Evolutionary conservation across 2,329 filamentous ascomycete species (phyloP).

Genomic region (Pseudophaeomoniella oleicola): DNA sequence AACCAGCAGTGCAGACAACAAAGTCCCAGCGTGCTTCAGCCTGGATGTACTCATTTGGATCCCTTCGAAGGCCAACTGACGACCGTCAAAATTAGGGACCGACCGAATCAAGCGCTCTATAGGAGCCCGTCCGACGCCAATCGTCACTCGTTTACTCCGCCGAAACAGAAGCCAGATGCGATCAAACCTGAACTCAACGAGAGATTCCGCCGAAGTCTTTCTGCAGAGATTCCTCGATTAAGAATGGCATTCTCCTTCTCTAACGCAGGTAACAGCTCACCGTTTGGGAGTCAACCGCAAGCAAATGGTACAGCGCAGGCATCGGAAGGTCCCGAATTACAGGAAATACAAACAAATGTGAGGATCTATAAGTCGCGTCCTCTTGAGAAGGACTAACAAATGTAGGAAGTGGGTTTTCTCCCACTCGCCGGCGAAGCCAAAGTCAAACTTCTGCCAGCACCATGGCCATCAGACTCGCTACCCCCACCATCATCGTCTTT

Average conservation of each 20-base stretch:
- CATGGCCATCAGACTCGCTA: constrained; percentile 56
- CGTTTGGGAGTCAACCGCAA: constrained; percentile 25
- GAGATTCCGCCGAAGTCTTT: constrained; percentile 21
- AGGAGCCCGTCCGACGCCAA: constrained; percentile 27
- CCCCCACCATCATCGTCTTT: constrained; percentile 70
- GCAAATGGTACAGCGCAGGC: constrained; percentile 17
- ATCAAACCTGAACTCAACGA: constrained; percentile 18
- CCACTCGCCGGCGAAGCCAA: constrained; percentile 68
- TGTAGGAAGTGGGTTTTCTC: constrained; percentile 62
- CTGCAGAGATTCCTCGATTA: constrained; percentile 20
- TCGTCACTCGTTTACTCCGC: constrained; percentile 26
- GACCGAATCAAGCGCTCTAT: constrained; percentile 23
- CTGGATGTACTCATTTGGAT: not conserved
- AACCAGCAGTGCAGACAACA: not conserved
- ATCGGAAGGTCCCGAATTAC: constrained; percentile 50
- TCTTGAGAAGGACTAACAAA: too few relatives aligned
- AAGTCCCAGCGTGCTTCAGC: not conserved
- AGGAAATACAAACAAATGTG: constrained; percentile 73
- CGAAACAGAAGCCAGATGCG: constrained; percentile 22
- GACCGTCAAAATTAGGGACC: constrained; percentile 28
- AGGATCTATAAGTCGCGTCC: too few relatives aligned
- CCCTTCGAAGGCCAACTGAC: not conserved
- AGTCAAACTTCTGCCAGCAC: constrained; percentile 59
- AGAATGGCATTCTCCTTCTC: constrained; percentile 52
- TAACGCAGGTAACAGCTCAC: constrained; percentile 30